Percentiles rank a stretch among this genome's conserved stretches.
These are phyloP conservation scores for Petunia secreta DNA, from an alignment of 257 asterid species.

Conservation along the genomic window DNA sequence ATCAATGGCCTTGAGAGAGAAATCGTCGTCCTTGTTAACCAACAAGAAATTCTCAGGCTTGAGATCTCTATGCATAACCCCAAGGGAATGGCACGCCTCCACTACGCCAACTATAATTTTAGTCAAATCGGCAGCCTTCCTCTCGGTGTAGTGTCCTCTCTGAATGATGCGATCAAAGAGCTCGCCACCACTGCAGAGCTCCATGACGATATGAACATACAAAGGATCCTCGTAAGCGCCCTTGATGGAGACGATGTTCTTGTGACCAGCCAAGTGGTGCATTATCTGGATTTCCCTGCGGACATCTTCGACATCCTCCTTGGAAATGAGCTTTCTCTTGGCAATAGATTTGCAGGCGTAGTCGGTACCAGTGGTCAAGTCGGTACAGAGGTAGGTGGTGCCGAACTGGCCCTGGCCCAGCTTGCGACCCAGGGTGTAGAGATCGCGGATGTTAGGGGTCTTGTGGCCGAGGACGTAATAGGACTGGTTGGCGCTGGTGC, in stretches of 20 bases:
- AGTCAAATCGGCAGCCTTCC: conserved; percentile 85
- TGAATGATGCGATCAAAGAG: conserved; percentile 88
- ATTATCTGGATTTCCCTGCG: conserved; percentile 96
- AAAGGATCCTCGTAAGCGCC: conserved; percentile 90
- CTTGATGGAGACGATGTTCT: conserved; percentile 80
- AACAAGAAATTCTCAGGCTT: conserved; percentile 92
- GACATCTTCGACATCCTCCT: conserved; percentile 88
- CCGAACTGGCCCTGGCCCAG: conserved; percentile 95
- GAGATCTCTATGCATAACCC: conserved; percentile 95
- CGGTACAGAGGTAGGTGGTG: conserved; percentile 78
- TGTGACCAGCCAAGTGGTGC: conserved; percentile 95
- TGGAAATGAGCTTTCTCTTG: conserved; percentile 84
- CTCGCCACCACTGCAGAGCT: conserved; percentile 89
- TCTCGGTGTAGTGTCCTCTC: conserved; percentile 90
- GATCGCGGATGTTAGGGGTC: conserved; percentile 77
- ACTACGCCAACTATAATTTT: conserved; percentile 91
- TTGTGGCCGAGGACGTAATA: conserved; percentile 72
- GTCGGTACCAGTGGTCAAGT: conserved; percentile 54
- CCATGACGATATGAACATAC: conserved; percentile 95
- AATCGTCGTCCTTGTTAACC: conserved; percentile 87
- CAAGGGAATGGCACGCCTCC: conserved; percentile 95
- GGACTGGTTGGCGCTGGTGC: conserved; percentile 58
- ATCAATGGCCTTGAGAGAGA: conserved; percentile 93
- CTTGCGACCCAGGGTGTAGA: conserved; percentile 76
- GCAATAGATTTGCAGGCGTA: conserved; percentile 91